Evolutionary conservation across 768 basidiomycete genomes (phyloP).

Genomic region (Hemileccinum impolitum): DNA sequence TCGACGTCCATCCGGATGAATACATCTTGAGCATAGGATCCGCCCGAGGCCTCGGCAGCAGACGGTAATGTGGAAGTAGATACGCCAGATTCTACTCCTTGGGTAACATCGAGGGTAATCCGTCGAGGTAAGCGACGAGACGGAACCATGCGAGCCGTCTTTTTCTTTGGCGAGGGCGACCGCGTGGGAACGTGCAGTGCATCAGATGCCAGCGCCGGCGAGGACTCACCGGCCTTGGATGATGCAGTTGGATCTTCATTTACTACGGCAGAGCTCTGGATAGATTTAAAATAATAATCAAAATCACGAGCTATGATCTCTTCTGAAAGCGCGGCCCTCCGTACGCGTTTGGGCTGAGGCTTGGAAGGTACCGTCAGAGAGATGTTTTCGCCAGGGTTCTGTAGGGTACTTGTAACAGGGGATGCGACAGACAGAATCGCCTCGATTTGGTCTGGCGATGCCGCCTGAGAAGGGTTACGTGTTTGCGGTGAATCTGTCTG

Average conservation of each 20-base stretch:
- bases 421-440: neutral
- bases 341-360: slow-evolving; percentile 28
- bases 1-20: slow-evolving; percentile 6
- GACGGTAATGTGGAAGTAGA: neutral
- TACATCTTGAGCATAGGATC: neutral
- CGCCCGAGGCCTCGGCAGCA: neutral
- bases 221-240: neutral
- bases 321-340: slow-evolving; percentile 20
- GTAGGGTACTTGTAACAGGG: neutral
- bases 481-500: neutral
- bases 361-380: slow-evolving; percentile 5
- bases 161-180: slow-evolving; percentile 12
- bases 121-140: slow-evolving; percentile 22
- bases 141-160: slow-evolving; percentile 27
- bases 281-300: slow-evolving; percentile 29
- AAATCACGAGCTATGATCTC: slow-evolving; percentile 28
- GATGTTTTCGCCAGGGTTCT: neutral
- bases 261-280: neutral
- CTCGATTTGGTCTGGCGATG: neutral
- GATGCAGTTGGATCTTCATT: neutral
- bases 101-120: slow-evolving; percentile 1
- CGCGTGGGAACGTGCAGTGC: neutral
- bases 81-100: neutral
- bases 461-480: neutral
- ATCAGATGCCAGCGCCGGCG: neutral